Base-by-base conservation (phyloP, 2,329 filamentous ascomycete species). In the Xylariales sp. region DNA sequence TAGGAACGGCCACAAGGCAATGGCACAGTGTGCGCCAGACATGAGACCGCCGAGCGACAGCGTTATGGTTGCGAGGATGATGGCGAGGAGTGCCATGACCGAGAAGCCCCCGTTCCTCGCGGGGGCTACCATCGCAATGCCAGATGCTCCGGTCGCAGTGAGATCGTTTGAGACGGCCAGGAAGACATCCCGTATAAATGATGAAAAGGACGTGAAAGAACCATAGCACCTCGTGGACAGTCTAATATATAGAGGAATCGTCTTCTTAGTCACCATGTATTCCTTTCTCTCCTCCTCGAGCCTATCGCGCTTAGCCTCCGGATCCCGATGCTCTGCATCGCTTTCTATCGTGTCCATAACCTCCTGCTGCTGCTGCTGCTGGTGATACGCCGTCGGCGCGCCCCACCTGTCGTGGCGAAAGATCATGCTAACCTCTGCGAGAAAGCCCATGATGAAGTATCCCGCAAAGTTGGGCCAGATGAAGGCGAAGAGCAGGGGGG, bases 1-100 rank as follows among this genome's bases (percentile, higher is more conserved):
- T 1, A 65, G 74, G 36, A 66, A 52, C 0, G 58, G 58, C 32
- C 71, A 63, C 3, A 76, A 48, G 4, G 65, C 61, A 12, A 77
- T 59, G 20, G 81, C 81, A 8, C 81, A 48, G 51, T 86, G 81
- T 0, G 78, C 74, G 29, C 82, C 83, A 16, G 74, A 53, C 29
- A 74, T 68, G 4, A 85, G 60, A 0, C 70, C 78, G 6, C 69
- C 66, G 19, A 81, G 59, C 42, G 70, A 78, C 15, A 83, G 62
- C 2, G 70, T 63, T 10, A 83, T 50, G 1, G 78, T 83, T 13
- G 67, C 61, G 39, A 83, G 61, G 14, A 83, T 63, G 15, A 84
- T 67, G 16, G 74, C 80, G 2, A n/a, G n/a, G n/a, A n/a, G n/a
- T 1, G 79, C 51, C 12, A 82, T 54, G 7, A 81, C 79, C 66